phyloP scores from a whole-genome alignment of 2,329 filamentous ascomycete genomes.

The Sporothrix luriei region DNA sequence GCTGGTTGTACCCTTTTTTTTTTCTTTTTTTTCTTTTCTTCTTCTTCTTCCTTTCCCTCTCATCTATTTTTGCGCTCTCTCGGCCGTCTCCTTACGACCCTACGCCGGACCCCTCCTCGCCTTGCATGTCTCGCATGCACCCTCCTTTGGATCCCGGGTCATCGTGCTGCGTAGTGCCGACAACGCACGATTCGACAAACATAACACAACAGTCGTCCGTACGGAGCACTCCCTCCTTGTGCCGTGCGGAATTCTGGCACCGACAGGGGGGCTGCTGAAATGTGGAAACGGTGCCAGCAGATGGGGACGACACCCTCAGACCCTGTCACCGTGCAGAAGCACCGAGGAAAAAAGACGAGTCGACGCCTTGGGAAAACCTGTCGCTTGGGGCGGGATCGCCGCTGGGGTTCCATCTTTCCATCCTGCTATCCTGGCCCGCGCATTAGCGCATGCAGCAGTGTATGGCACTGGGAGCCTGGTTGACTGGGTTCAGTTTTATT shows the following conservation, averaged over 20 bases:
- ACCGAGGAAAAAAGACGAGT: too few species aligned
- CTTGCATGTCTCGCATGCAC: conserved; percentile 13
- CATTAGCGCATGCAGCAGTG: conserved; percentile 19
- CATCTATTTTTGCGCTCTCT: not conserved
- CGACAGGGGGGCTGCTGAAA: too few species aligned
- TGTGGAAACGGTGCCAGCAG: conserved; percentile 10
- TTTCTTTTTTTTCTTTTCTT: not conserved
- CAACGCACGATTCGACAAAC: not conserved
- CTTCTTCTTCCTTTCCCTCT: not conserved
- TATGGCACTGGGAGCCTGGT: not conserved
- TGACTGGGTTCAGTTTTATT: conserved; percentile 1
- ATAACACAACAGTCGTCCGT: too few species aligned
- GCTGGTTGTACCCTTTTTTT: not conserved
- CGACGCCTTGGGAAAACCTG: not conserved
- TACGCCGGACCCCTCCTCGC: not conserved
- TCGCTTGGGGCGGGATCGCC: conserved; percentile 21
- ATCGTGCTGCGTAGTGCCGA: too few species aligned
- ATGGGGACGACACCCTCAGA: not conserved
- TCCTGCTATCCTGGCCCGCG: too few species aligned
- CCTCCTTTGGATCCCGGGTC: not conserved
- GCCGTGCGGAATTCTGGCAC: too few species aligned
- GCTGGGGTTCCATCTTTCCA: not conserved
- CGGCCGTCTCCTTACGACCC: conserved; percentile 3
- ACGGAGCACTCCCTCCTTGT: too few species aligned
- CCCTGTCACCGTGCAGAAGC: too few species aligned